Conservation (phyloP, 768 basidiomycete genomes). For the Atractiella rhizophila region DNA sequence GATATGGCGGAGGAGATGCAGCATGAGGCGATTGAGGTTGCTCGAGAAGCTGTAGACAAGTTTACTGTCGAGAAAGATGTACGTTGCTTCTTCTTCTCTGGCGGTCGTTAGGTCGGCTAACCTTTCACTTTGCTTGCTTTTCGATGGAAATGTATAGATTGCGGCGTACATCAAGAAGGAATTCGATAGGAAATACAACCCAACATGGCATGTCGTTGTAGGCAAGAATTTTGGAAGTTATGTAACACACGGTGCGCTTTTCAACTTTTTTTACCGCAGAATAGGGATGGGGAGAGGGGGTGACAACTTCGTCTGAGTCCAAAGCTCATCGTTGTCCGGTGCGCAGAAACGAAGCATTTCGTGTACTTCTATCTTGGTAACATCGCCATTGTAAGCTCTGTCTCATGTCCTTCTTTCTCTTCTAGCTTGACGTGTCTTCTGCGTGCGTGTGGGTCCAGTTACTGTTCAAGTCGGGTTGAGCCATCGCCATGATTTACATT, state of each 20-base stretch:
- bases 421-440: not conserved
- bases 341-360: slow-evolving; percentile 83
- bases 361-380: slow-evolving; percentile 93
- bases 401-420: not conserved
- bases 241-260: slow-evolving; percentile 4
- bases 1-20: too few species aligned
- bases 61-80: too few species aligned
- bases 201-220: slow-evolving; percentile 95
- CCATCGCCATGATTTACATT: too few species aligned
- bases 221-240: slow-evolving; percentile 98
- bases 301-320: not conserved
- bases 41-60: too few species aligned
- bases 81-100: too few species aligned
- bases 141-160: too few species aligned
- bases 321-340: not conserved
- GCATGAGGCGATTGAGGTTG: too few species aligned
- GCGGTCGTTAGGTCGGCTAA: too few species aligned
- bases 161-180: slow-evolving; percentile 24
- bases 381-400: slow-evolving; percentile 48
- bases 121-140: too few species aligned
- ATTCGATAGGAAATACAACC: slow-evolving; percentile 69
- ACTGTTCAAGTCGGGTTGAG: slow-evolving; percentile 8
- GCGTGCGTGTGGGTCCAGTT: not conserved
- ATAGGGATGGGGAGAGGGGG: too few species aligned
- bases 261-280: too few species aligned